Evolutionary conservation across 768 basidiomycete genomes (phyloP).

Genomic region (Inosperma sp.): DNA sequence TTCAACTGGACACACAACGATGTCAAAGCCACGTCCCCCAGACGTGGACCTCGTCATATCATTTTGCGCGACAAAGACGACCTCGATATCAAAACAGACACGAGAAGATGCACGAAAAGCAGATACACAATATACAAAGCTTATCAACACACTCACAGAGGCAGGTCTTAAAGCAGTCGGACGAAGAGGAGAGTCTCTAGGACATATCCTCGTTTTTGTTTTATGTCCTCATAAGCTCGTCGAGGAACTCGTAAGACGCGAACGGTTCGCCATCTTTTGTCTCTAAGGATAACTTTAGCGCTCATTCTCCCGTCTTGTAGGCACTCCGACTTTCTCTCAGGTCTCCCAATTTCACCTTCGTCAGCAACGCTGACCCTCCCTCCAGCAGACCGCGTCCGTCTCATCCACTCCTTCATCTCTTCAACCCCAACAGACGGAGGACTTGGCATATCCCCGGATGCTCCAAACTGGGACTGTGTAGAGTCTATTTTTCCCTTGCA

Average conservation of each 20-base stretch:
- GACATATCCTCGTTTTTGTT: conserved; percentile 74
- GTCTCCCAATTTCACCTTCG: conserved; percentile 53
- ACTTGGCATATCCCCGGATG: conserved; percentile 71
- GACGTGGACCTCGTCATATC: conserved; percentile 72
- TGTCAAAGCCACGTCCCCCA: conserved; percentile 30
- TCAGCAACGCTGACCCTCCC: conserved; percentile 46
- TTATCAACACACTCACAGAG: conserved; percentile 56
- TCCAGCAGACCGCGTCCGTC: conserved; percentile 76
- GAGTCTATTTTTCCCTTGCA: conserved; percentile 82
- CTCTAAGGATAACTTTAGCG: background rate
- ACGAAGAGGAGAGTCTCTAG: conserved; percentile 68
- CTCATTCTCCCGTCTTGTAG: conserved; percentile 31
- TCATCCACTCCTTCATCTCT: conserved; percentile 68
- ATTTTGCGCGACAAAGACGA: conserved; percentile 53
- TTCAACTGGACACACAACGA: conserved; percentile 6
- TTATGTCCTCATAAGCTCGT: conserved; percentile 61
- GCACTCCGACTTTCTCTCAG: conserved; percentile 71
- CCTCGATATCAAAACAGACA: conserved; percentile 54
- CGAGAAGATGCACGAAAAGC: conserved; percentile 60
- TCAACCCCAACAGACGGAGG: conserved; percentile 73
- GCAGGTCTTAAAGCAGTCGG: conserved; percentile 70
- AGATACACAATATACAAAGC: conserved; percentile 60
- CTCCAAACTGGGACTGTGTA: conserved; percentile 72
- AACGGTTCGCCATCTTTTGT: conserved; percentile 50
- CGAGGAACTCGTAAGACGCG: conserved; percentile 60